Percentiles rank a stretch among this genome's conserved stretches.
These are phyloP conservation scores for Knoxdaviesia proteae DNA, from an alignment of 2,329 filamentous ascomycete species.

Conservation along the genomic window DNA sequence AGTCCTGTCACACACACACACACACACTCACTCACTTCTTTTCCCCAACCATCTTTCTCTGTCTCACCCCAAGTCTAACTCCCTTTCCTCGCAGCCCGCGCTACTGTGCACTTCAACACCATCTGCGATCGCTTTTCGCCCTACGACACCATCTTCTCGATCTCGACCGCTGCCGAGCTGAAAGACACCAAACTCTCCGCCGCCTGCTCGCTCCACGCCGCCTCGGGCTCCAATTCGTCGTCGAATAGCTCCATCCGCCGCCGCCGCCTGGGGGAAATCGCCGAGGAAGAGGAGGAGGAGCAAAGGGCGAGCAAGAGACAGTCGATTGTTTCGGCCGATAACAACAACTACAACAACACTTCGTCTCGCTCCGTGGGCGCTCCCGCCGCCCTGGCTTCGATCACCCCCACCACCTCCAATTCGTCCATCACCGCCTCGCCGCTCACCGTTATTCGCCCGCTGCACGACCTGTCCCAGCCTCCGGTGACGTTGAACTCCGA, in stretches of 20 bases:
- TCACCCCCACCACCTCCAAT: no score
- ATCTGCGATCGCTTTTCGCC: conserved; percentile 57
- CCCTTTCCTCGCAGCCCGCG: conserved; percentile 41
- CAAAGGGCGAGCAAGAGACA: conserved; percentile 36
- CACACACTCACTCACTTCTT: no score
- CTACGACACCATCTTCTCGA: conserved; percentile 67
- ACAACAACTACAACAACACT: conserved; percentile 8
- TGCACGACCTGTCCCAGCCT: conserved; percentile 6
- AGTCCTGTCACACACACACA: no score
- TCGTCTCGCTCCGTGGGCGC: conserved; percentile 2
- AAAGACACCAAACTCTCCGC: conserved; percentile 75
- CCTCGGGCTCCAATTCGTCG: conserved; percentile 67
- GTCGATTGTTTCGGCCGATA: conserved; percentile 28
- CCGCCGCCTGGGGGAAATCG: conserved; percentile 71
- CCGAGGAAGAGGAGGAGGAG: conserved; percentile 77
- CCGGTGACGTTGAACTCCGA: conserved; percentile 30
- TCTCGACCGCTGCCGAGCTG: conserved; percentile 54
- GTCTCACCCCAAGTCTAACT: neutral
- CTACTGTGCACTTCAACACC: conserved; percentile 50
- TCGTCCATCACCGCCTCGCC: neutral
- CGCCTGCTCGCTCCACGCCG: conserved; percentile 74
- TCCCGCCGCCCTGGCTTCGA: neutral
- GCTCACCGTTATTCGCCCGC: conserved; percentile 6
- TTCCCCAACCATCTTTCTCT: no score
- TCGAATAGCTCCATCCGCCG: conserved; percentile 61